A percentile compares a stretch with the other conserved stretches of the same genome.
Conservation (phyloP, 768 basidiomycete genomes). For the Russula sp. region DNA sequence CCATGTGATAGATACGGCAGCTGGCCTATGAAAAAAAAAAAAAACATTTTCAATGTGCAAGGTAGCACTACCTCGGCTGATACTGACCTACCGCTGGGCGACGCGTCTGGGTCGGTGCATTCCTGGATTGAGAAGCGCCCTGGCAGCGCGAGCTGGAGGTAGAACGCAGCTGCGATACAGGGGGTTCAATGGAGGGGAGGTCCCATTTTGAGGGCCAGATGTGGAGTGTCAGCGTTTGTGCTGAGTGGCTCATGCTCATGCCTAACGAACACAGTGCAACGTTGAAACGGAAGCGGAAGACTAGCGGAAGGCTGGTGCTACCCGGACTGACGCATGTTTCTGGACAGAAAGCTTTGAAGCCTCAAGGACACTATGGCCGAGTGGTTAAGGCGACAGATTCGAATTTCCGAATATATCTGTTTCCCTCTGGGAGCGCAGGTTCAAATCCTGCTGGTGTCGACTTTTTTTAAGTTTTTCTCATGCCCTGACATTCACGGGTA, state of each 20-base stretch:
- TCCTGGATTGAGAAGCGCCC: conserved; percentile 62
- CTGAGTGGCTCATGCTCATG: conserved; percentile 29
- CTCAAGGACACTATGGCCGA: conserved; percentile 26
- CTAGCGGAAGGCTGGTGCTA: not conserved
- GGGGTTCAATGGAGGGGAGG: conserved; percentile 64
- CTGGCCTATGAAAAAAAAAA: conserved; percentile 47
- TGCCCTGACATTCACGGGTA: too few species aligned
- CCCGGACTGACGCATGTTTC: not conserved
- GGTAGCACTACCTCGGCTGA: not conserved
- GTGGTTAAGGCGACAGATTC: conserved; percentile 31
- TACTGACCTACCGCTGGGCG: conserved; percentile 63
- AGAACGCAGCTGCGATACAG: conserved; percentile 62
- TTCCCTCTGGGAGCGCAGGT: conserved; percentile 48
- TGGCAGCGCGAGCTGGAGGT: conserved; percentile 65
- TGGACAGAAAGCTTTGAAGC: not conserved
- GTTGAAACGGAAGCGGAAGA: not conserved
- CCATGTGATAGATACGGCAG: conserved; percentile 69
- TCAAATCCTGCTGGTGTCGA: conserved; percentile 67
- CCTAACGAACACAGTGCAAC: too few species aligned
- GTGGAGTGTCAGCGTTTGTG: conserved; percentile 43
- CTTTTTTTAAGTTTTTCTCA: conserved; percentile 6
- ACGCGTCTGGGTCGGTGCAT: conserved; percentile 65
- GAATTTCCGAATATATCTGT: conserved; percentile 26
- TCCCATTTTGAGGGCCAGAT: conserved; percentile 70
- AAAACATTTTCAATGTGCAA: not conserved